phyloP scores from a whole-genome alignment of 805 yeast genomes.

The Brettanomyces custersianus region DNA sequence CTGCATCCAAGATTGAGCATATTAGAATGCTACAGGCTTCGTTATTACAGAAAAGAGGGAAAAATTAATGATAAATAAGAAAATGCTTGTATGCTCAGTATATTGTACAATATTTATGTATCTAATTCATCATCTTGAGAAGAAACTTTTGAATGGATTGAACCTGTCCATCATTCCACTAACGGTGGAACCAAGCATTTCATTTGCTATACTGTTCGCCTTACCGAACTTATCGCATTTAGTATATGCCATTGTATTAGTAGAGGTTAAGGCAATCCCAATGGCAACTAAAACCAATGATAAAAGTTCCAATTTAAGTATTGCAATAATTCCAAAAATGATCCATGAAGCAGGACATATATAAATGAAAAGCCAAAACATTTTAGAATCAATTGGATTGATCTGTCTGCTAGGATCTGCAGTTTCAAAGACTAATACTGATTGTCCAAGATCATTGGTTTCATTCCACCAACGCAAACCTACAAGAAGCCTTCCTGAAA shows the following conservation, averaged over 20 bases:
- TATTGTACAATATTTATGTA: too few relatives aligned
- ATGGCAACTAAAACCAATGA: slow-evolving; percentile 55
- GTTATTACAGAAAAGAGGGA: too few relatives aligned
- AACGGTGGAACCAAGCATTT: slow-evolving; percentile 45
- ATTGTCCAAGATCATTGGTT: slow-evolving; percentile 51
- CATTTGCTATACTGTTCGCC: slow-evolving; percentile 60
- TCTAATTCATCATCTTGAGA: slow-evolving; percentile 1
- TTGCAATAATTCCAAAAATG: slow-evolving; percentile 64
- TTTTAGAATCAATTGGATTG: slow-evolving; percentile 85
- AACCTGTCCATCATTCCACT: slow-evolving; percentile 34
- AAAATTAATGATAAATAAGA: too few relatives aligned
- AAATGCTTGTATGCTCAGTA: too few relatives aligned
- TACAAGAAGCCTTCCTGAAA: slow-evolving; percentile 80
- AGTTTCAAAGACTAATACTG: slow-evolving; percentile 82
- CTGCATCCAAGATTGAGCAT: too few relatives aligned
- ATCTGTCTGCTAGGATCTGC: slow-evolving; percentile 65
- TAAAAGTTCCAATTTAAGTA: slow-evolving; percentile 67
- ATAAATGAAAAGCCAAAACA: slow-evolving; percentile 79
- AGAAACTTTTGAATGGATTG: slow-evolving; percentile 27
- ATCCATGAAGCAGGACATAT: slow-evolving; percentile 70
- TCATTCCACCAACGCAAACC: slow-evolving; percentile 99
- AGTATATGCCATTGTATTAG: slow-evolving; percentile 85
- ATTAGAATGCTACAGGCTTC: too few relatives aligned
- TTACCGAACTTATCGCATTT: slow-evolving; percentile 88
- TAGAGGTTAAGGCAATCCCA: slow-evolving; percentile 62